Evolutionary conservation across 2,329 filamentous ascomycete species (phyloP), one percentile per base, ranked within the genome.

Genomic region (Eurotiales sp.): DNA sequence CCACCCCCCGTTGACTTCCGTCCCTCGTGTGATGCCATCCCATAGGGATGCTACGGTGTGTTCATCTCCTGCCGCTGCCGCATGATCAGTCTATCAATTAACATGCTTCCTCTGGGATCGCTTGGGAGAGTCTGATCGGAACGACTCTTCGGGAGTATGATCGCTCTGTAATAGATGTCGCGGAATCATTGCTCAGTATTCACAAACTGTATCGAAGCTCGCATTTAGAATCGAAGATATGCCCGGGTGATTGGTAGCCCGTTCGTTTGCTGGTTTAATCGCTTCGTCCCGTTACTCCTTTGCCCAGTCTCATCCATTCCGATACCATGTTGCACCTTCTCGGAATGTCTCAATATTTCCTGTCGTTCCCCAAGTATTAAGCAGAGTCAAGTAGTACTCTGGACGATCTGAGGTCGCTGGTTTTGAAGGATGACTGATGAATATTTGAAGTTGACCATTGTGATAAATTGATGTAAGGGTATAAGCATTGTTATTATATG

Each of bases 401-500:
- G 39, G 12, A 8, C 14, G 8, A 36, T 50, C 39, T 43, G 17
- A 50, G 8, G 19, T 21, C 25, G 37, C 17, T 27, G 19, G 10
- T 14, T 44, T 50, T 15, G 21, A 48, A 30, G 22, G 34, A 40
- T 29, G 34, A 22, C 21, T 48, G 8, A 36, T 40, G 15, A 41
- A 40, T 25, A 40, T 32, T 48, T 30, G 8, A 7, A 49, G 27
- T 8, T 12, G 15, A 25, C 29, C 29, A 44, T 17, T 8, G 15
- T 50, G n/a, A 39, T 50, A 50, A 11, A 50, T 50, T 2, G 41
- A 44, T 5, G 14, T 29, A 8, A 50, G 19, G 1, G 47, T 50
- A 17, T 50, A 39, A 50, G 40, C 40, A 44, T 50, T 44, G n/a
- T 50, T 50, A 22, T 50, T 17, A 27, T 43, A 50, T 37, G 30